These are phyloP conservation scores for Rhododendron kiyosumense DNA, from an alignment of 148 eudicot genomes.

Conservation along the genomic window DNA sequence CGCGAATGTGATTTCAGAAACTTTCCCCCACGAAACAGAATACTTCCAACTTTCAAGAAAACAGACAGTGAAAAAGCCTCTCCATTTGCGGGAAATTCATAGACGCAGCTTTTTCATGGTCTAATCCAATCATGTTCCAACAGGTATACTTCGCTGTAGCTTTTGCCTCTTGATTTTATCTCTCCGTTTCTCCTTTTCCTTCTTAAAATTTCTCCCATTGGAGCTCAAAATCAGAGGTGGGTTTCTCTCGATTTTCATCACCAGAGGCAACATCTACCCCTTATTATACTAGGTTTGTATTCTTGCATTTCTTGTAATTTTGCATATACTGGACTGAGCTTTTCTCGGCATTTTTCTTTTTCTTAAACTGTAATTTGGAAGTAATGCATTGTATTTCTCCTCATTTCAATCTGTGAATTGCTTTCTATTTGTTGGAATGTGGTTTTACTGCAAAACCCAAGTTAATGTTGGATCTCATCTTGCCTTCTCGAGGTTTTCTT, in stretches of 20 bases:
- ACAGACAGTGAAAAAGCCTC: background rate
- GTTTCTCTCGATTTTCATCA: background rate
- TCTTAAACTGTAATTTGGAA: background rate
- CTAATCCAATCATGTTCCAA: background rate
- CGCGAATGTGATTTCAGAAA: background rate
- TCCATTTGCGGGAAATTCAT: background rate
- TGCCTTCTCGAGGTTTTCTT: background rate
- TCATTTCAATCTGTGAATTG: background rate
- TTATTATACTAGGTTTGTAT: background rate
- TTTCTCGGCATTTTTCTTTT: background rate
- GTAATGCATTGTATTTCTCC: background rate
- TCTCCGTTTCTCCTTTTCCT: background rate
- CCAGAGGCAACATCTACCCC: background rate
- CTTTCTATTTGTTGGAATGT: background rate
- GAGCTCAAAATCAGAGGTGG: background rate
- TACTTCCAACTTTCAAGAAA: background rate
- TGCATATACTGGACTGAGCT: background rate
- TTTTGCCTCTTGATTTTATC: background rate
- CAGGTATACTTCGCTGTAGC: background rate
- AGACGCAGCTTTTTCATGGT: background rate
- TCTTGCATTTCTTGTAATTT: background rate
- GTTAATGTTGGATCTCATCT: background rate
- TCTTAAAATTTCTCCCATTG: background rate
- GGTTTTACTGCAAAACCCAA: background rate
- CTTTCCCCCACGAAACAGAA: background rate